Conservation (phyloP, 768 basidiomycete genomes). For the Ramaria sp. region DNA sequence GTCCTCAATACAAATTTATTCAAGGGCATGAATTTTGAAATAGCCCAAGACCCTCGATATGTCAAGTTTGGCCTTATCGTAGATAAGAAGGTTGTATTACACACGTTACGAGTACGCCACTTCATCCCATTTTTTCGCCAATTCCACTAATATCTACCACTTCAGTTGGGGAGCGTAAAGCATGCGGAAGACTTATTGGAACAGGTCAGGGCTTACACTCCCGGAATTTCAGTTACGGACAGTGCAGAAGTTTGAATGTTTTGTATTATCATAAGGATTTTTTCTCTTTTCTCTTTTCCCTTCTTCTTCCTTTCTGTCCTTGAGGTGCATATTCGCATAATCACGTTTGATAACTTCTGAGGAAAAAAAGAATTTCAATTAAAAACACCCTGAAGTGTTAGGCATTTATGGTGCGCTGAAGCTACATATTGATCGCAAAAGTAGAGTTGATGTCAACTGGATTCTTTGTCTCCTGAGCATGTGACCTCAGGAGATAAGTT, state of each 20-base stretch:
- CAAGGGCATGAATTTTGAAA: constrained; percentile 60
- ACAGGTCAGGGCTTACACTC: constrained; percentile 35
- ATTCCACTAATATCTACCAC: constrained; percentile 10
- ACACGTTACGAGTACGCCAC: constrained; percentile 57
- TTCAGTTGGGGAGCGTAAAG: constrained; percentile 56
- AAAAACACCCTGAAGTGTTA: too few species aligned
- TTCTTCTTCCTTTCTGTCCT: too few species aligned
- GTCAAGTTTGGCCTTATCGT: constrained; percentile 67
- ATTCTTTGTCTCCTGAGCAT: too few species aligned
- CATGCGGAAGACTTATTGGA: constrained; percentile 60
- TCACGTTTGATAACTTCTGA: neutral
- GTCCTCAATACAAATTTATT: constrained; percentile 69
- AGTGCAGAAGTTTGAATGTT: neutral
- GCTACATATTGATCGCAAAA: too few species aligned
- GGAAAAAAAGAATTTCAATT: too few species aligned
- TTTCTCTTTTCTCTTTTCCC: neutral
- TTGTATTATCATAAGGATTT: neutral
- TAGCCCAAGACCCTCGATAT: constrained; percentile 73
- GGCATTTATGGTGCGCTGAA: too few species aligned
- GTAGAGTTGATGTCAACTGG: too few species aligned
- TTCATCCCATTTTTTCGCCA: neutral
- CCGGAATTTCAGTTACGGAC: constrained; percentile 10
- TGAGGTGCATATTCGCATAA: too few species aligned
- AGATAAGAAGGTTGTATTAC: constrained; percentile 36
- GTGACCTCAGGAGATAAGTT: too few species aligned